Evolutionary conservation across 1,139 yeast genomes (phyloP), one percentile per base, ranked within the genome.

Genomic region (Yamadazyma atlantica): DNA sequence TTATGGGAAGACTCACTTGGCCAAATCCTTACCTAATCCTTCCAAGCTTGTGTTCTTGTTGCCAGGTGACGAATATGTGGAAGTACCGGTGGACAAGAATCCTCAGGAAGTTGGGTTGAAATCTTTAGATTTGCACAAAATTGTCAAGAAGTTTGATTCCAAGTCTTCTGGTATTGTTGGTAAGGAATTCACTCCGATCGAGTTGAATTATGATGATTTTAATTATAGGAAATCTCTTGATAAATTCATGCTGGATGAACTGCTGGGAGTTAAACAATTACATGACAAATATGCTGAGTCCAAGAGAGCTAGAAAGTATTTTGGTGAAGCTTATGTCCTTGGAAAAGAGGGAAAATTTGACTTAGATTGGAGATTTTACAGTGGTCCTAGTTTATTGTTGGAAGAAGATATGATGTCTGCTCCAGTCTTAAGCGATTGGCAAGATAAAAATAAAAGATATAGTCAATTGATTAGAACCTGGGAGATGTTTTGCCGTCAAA

Each of bases 351-450:
- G 55, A 21, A 54, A 59, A 34, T 54, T 47, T 44, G 57, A 64
- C 41, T 57, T 64, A 37, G 74, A 75, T 46, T 62, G 78, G 69
- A 52, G 80, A 44, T 70, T 75, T 46, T 71, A 64, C 49, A 62
- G 65, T 43, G 64, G 65, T 16, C 32, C 63, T 13, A 32, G 33
- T 11, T 35, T 43, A 3, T 31, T 43, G 21, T 28, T 28, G 12
- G 30, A 28, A 8, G 33, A 11, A 5, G 49, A 59, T 43, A 35
- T 27, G 43, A 53, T 6, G 57, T 56, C 21, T 5, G 21, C 30
- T 14, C n/a, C 15, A 5, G 31, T 44, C 45, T 7, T 54, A 42
- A 33, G 44, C 46, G 9, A 55, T 57, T 14, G 48, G 54, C 3
- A 62, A 12, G 53, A 54, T 36, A 60, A 62, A 4, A 37, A 36